These are phyloP conservation scores for Boletus rufocinnamomeus DNA, from an alignment of 768 basidiomycete genomes.

Conservation along the genomic window DNA sequence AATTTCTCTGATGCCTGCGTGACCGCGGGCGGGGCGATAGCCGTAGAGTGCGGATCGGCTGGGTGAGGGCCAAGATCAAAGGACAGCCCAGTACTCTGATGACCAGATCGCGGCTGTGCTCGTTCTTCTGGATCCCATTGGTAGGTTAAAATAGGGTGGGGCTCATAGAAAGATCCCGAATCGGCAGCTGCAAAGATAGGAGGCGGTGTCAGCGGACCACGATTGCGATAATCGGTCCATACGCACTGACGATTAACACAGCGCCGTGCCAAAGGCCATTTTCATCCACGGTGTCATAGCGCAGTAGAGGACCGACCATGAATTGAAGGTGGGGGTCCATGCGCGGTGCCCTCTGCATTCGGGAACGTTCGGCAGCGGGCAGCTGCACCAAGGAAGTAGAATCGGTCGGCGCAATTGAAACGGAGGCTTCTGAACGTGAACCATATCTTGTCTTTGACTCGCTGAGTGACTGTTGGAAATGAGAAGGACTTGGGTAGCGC, in stretches of 20 bases:
- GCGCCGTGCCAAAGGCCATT: conserved; percentile 85
- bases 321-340: conserved; percentile 86
- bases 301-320: conserved; percentile 89
- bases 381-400: conserved; percentile 48
- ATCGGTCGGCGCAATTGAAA: conserved; percentile 8
- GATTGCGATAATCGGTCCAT: neutral
- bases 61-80: conserved; percentile 73
- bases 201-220: conserved; percentile 1
- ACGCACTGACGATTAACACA: conserved; percentile 85
- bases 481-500: conserved; percentile 17
- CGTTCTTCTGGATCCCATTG: conserved; percentile 68
- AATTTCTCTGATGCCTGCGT: conserved; percentile 3
- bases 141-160: conserved; percentile 67
- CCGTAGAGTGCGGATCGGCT: conserved; percentile 65
- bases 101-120: conserved; percentile 13
- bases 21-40: conserved; percentile 32
- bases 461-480: conserved; percentile 13
- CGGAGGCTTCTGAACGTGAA: conserved; percentile 3
- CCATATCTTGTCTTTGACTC: conserved; percentile 35
- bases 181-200: conserved; percentile 59
- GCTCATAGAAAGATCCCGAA: conserved; percentile 75
- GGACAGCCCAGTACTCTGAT: conserved; percentile 30
- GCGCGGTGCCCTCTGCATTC: conserved; percentile 53
- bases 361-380: conserved; percentile 66
- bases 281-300: conserved; percentile 85